phyloP scores from a whole-genome alignment of 257 asterid genomes.

The Solanum infundibuliforme region DNA sequence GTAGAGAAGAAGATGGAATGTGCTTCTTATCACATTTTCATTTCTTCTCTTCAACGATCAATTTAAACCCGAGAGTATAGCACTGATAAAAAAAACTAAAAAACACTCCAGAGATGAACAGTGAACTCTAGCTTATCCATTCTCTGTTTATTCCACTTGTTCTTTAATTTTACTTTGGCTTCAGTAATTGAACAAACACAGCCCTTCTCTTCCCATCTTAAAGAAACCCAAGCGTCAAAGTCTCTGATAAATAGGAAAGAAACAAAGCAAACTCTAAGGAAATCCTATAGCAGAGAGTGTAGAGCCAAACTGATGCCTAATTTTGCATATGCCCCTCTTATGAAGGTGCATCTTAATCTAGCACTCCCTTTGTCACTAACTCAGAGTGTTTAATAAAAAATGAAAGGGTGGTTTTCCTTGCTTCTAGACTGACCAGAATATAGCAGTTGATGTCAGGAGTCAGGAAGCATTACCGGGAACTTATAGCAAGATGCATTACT shows the following conservation, averaged over 20 bases:
- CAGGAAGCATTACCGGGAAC: slow-evolving; percentile 55
- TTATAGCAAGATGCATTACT: slow-evolving; percentile 73
- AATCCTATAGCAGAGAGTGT: not conserved
- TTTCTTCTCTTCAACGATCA: not conserved
- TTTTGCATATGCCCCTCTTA: not conserved
- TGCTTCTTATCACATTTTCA: not conserved
- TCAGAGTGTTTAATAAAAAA: not conserved
- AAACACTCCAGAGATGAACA: not conserved
- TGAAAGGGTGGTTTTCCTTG: not conserved
- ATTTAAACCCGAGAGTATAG: not conserved
- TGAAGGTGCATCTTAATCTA: not conserved
- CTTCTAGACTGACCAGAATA: not conserved
- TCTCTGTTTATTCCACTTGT: not conserved
- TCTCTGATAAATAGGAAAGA: not conserved
- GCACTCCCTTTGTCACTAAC: not conserved
- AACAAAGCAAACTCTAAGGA: not conserved
- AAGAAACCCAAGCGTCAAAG: not conserved
- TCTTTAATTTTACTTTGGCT: not conserved
- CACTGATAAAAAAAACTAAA: not conserved
- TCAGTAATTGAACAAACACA: not conserved
- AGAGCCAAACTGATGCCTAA: not conserved
- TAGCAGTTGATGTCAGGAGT: not conserved
- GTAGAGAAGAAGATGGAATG: not conserved
- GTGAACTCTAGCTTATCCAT: not conserved
- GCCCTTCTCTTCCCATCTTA: not conserved